Percentiles rank a stretch among this genome's conserved stretches.
Conservation (phyloP, 1,284 basidiomycete genomes). For the Ceratobasidium sp. region DNA sequence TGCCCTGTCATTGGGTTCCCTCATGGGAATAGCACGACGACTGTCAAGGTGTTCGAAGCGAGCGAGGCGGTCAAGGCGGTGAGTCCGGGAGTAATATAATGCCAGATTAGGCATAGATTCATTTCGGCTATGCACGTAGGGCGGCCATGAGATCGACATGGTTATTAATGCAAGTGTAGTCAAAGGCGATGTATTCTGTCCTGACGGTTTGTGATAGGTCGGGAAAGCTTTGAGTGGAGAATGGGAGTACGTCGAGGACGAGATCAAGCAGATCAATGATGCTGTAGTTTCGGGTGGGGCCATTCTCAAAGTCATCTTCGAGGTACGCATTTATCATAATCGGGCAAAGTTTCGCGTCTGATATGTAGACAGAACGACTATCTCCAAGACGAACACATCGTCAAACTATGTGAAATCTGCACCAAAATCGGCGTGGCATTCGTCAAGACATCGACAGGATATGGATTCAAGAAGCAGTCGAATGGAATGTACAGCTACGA, state of each 20-base stretch:
- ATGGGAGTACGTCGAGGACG: constrained; percentile 44
- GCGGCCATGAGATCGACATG: constrained; percentile 44
- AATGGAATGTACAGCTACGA: constrained; percentile 43
- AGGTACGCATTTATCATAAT: constrained; percentile 34
- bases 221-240: constrained; percentile 44
- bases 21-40: constrained; percentile 43
- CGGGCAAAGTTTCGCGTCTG: not conserved
- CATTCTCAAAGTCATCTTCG: constrained; percentile 45
- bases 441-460: constrained; percentile 44
- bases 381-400: constrained; percentile 42
- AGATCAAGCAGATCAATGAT: constrained; percentile 43
- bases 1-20: constrained; percentile 45
- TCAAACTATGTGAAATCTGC: constrained; percentile 44
- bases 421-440: constrained; percentile 42
- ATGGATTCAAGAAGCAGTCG: constrained; percentile 42
- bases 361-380: constrained; percentile 40
- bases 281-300: constrained; percentile 41
- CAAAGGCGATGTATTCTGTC: not conserved
- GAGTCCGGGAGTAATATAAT: not conserved
- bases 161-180: constrained; percentile 41
- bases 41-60: constrained; percentile 40
- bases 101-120: not conserved
- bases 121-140: constrained; percentile 14
- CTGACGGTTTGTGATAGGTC: constrained; percentile 6
- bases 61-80: constrained; percentile 38